Percentiles rank a stretch among this genome's conserved stretches.
Evolutionary conservation across 2,329 filamentous ascomycete genomes (phyloP).

Genomic region (Ophiostoma ulmi): DNA sequence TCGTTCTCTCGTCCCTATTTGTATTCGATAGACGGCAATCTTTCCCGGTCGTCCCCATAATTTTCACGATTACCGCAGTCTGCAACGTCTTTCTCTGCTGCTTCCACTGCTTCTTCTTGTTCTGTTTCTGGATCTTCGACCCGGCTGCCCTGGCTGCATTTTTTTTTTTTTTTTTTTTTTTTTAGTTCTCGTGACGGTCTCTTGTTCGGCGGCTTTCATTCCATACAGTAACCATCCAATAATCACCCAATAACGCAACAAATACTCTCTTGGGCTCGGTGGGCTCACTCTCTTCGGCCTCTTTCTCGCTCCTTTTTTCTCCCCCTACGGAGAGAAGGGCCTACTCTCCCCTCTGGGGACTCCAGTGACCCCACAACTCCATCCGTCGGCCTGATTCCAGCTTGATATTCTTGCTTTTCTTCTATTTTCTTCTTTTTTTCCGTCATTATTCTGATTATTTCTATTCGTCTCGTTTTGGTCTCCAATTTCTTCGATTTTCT

Average conservation of each 20-base stretch:
- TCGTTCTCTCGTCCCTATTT: slow-evolving; percentile 6
- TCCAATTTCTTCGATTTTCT: neutral
- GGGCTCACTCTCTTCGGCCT: slow-evolving; percentile 14
- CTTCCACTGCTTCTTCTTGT: neutral
- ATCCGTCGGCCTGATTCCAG: neutral
- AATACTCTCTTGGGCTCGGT: slow-evolving; percentile 12
- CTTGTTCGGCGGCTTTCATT: slow-evolving; percentile 7
- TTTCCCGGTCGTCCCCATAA: neutral
- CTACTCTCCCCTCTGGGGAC: slow-evolving; percentile 16
- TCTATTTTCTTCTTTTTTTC: neutral
- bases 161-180: neutral
- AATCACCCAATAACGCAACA: neutral
- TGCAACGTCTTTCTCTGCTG: neutral
- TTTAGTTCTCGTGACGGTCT: neutral
- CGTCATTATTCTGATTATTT: slow-evolving; percentile 4
- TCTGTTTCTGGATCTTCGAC: neutral
- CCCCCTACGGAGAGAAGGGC: slow-evolving; percentile 16
- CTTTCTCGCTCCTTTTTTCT: slow-evolving; percentile 17
- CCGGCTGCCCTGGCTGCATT: neutral
- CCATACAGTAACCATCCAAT: neutral
- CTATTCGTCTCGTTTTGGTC: neutral
- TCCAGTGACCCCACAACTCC: slow-evolving; percentile 10
- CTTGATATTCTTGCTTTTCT: slow-evolving; percentile 3
- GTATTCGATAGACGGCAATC: slow-evolving; percentile 7
- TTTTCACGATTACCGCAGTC: neutral